Evolutionary conservation across 176 grass and related monocot species (phyloP).

Genomic region (Puccinellia tenuiflora): DNA sequence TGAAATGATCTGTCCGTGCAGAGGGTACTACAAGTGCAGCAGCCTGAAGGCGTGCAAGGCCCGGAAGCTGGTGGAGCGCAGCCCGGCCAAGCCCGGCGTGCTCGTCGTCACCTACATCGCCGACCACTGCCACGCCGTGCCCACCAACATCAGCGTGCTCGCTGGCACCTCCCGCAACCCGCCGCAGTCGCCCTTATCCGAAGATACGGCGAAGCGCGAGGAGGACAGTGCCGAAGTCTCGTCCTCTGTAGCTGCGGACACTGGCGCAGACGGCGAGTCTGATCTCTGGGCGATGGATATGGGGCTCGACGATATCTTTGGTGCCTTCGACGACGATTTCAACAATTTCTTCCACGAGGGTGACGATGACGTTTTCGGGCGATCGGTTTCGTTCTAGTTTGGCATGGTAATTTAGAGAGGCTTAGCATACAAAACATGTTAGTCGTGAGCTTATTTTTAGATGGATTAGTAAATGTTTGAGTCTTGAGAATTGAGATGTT

Average conservation of each 20-base stretch:
- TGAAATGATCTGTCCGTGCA: background rate
- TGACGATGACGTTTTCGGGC: background rate
- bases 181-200: background rate
- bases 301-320: slow-evolving; percentile 6
- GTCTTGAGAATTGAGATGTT: too few relatives aligned
- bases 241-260: background rate
- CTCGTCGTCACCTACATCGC: slow-evolving; percentile 80
- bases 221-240: slow-evolving; percentile 31
- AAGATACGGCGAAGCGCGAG: background rate
- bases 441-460: too few relatives aligned
- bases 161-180: slow-evolving; percentile 54
- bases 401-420: too few relatives aligned
- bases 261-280: slow-evolving; percentile 14
- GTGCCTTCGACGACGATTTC: slow-evolving; percentile 9
- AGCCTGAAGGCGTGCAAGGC: slow-evolving; percentile 78
- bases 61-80: slow-evolving; percentile 82
- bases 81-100: slow-evolving; percentile 58
- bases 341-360: background rate
- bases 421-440: too few relatives aligned
- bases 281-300: slow-evolving; percentile 31
- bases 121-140: slow-evolving; percentile 84
- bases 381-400: slow-evolving; percentile 32
- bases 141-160: slow-evolving; percentile 50
- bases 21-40: slow-evolving; percentile 93
- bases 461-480: too few relatives aligned